These are phyloP conservation scores for Gossypium australe DNA, from an alignment of 345 rosid species.

Conservation along the genomic window DNA sequence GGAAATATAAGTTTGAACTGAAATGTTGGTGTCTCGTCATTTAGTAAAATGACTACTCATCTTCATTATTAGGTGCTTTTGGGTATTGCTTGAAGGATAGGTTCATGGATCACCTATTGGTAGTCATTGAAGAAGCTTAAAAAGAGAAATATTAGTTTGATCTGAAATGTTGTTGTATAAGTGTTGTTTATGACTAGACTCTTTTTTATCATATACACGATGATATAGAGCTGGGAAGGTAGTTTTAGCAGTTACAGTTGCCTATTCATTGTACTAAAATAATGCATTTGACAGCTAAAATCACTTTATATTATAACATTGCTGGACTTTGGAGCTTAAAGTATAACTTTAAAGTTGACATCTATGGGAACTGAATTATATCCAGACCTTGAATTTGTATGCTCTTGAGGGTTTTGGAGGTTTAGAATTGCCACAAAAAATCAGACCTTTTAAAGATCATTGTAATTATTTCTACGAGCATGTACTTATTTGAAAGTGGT, in stretches of 20 bases:
- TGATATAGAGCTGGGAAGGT: not conserved
- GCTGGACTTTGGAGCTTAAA: not conserved
- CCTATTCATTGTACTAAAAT: not conserved
- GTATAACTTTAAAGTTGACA: not conserved
- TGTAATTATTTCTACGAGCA: not conserved
- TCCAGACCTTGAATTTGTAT: not conserved
- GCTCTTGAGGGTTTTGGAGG: not conserved
- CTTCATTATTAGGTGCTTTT: too few species aligned
- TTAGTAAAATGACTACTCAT: too few species aligned
- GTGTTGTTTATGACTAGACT: not conserved
- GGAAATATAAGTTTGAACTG: not conserved
- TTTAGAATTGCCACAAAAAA: not conserved
- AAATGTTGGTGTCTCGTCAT: not conserved
- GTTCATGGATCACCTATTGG: not conserved
- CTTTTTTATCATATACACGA: not conserved
- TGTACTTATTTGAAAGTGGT: slow-evolving; percentile 1
- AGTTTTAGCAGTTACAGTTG: not conserved
- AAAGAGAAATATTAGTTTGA: not conserved
- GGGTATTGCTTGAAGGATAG: not conserved
- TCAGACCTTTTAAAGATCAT: not conserved
- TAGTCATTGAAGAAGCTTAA: not conserved
- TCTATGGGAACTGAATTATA: not conserved
- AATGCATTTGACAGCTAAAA: not conserved
- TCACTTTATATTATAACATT: not conserved
- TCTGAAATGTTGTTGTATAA: not conserved